Evolutionary conservation across 495 filamentous ascomycete genomes (phyloP).

Genomic region (Trichoderma gamsii): DNA sequence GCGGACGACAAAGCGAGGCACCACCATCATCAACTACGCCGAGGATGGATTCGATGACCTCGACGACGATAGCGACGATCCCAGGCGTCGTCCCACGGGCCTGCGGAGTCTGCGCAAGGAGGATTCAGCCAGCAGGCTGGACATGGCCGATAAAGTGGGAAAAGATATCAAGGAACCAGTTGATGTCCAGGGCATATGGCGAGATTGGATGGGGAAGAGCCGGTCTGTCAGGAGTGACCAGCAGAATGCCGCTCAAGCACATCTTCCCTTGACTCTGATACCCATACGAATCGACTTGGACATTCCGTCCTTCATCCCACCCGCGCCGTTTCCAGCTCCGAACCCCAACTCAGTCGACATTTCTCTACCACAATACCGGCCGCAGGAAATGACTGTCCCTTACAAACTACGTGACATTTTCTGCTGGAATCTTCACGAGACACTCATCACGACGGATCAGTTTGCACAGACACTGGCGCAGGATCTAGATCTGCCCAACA

Average conservation of each 20-base stretch:
- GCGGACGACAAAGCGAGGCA: conserved; percentile 93
- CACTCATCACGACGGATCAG: conserved; percentile 86
- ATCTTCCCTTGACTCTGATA: conserved; percentile 81
- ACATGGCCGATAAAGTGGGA: conserved; percentile 66
- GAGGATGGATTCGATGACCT: conserved; percentile 94
- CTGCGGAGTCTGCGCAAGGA: conserved; percentile 76
- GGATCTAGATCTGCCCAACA: conserved; percentile 85
- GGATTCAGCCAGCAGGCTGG: conserved; percentile 53
- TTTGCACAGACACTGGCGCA: conserved; percentile 88
- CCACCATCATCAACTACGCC: conserved; percentile 92
- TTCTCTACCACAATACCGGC: conserved; percentile 65
- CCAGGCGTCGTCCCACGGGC: conserved; percentile 71
- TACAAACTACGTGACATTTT: conserved; percentile 90
- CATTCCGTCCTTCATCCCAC: conserved; percentile 69
- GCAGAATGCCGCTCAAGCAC: conserved; percentile 75
- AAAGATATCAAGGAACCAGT: conserved; percentile 78
- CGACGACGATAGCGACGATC: conserved; percentile 76
- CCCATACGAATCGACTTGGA: conserved; percentile 96
- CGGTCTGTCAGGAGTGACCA: conserved; percentile 50
- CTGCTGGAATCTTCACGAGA: conserved; percentile 96
- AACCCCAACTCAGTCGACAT: conserved; percentile 53
- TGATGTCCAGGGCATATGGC: conserved; percentile 80
- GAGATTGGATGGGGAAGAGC: conserved; percentile 89
- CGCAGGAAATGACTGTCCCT: conserved; percentile 68
- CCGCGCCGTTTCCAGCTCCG: conserved; percentile 63